A percentile compares a stretch with the other conserved stretches of the same genome.
Conservation (phyloP, 2,329 filamentous ascomycete species). For the Rhinocladiella similis region DNA sequence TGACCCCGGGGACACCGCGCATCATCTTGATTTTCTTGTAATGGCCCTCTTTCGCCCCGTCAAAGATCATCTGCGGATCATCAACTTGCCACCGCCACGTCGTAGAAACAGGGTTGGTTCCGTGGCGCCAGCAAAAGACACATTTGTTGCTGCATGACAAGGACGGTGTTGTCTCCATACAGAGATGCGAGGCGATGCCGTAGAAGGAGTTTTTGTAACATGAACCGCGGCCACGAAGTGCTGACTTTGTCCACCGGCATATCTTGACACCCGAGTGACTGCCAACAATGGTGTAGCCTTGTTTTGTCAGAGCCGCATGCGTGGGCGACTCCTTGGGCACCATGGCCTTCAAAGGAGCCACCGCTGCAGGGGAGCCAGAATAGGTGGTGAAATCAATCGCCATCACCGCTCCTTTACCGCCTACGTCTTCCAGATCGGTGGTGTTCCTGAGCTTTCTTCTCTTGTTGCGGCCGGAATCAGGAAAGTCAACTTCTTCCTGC, state of each 20-base stretch:
- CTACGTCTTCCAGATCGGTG: slow-evolving; percentile 83
- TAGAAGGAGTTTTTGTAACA: slow-evolving; percentile 99
- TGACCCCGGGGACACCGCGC: slow-evolving; percentile 87
- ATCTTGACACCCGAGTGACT: slow-evolving; percentile 97
- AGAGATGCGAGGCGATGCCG: slow-evolving; percentile 92
- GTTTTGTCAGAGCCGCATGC: slow-evolving; percentile 85
- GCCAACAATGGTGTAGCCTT: slow-evolving; percentile 93
- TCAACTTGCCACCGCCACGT: slow-evolving; percentile 97
- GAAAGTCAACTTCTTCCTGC: slow-evolving; percentile 50
- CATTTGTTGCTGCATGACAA: slow-evolving; percentile 98
- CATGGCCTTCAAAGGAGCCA: slow-evolving; percentile 75
- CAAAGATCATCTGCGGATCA: slow-evolving; percentile 83
- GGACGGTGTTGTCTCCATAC: slow-evolving; percentile 96
- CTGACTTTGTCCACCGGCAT: slow-evolving; percentile 97
- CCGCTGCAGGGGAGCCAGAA: slow-evolving; percentile 42
- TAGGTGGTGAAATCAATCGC: slow-evolving; percentile 78
- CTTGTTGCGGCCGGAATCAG: slow-evolving; percentile 43
- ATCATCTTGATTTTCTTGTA: slow-evolving; percentile 99
- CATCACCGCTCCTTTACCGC: slow-evolving; percentile 50
- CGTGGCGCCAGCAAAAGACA: slow-evolving; percentile 98
- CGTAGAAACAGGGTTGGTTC: slow-evolving; percentile 93
- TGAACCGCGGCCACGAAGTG: slow-evolving; percentile 84
- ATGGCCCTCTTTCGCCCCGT: slow-evolving; percentile 85
- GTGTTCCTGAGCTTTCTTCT: slow-evolving; percentile 51
- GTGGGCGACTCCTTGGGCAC: slow-evolving; percentile 89